Base-by-base conservation (phyloP, 768 basidiomycete genomes). In the Boletus sp. region DNA sequence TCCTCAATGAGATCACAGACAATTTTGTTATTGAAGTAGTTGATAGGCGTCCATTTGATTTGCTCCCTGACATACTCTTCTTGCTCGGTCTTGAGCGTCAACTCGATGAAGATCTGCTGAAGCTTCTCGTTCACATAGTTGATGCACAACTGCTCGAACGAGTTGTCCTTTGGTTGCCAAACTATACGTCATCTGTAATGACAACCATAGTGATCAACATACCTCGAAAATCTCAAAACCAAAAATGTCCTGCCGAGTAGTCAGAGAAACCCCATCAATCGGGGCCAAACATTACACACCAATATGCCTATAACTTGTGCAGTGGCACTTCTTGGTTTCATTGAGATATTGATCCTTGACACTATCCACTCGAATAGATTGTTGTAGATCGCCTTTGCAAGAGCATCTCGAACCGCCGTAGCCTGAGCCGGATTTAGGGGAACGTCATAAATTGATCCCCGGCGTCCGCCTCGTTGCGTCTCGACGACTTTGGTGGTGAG, bases 41-140 rank as follows among this genome's bases (percentile, higher is more conserved):
- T 94, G 81, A 99, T 99, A 0, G 95, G 95, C 0, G 90, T 96
- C 97, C 97, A 99, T 73, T 98, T 92, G 77, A 99, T 99, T 73
- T 96, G 89, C 74, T 99, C 97, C 55, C 92, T 84, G 30, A 98
- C 94, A 67, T 99, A 99, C 75, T 99, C 97, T 71, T 99, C 97
- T 73, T 99, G 97, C 70, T 99, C 97, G 17, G 96, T 94, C 80
- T 99, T 99, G 69, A 99, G 80, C 0, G 97, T 99, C 49, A 99
- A 80, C 73, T 99, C 95, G 67, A 99, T 99, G 77, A 99, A 99
- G 67, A 98, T 99, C 70, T 96, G 96, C 66, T 99, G 96, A 28
- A 99, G 82, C 75, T 99, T 99, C 76, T 99, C 97, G 80, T 99
- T 99, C 77, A 98, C 97, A 67, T 99, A 99, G 78, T 99, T 99